Percentiles rank a stretch among this genome's conserved stretches.
Evolutionary conservation across 2,329 filamentous ascomycete species (phyloP).

Genomic region (Leptographium flavum): DNA sequence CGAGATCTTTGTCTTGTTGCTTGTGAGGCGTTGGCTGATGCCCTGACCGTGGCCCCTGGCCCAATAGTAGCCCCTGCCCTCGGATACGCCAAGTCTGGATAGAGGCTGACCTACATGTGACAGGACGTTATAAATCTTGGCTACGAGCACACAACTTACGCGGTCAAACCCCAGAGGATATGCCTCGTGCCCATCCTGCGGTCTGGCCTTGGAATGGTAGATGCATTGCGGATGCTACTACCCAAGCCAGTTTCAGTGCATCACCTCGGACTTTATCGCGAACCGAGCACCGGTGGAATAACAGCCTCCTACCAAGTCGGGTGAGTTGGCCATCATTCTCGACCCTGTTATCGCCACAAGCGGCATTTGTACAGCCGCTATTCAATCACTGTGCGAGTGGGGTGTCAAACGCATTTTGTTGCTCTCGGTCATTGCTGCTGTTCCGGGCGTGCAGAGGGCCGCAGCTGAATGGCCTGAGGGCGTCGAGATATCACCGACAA

Average conservation of each 20-base stretch:
- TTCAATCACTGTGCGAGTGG: constrained; percentile 82
- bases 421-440: constrained; percentile 59
- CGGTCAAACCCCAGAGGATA: constrained; percentile 49
- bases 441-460: constrained; percentile 54
- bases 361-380: constrained; percentile 76
- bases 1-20: constrained; percentile 76
- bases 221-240: constrained; percentile 72
- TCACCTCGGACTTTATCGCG: constrained; percentile 89
- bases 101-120: neutral
- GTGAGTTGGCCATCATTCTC: constrained; percentile 62
- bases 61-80: constrained; percentile 41
- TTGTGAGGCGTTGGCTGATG: constrained; percentile 61
- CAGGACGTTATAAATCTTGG: constrained; percentile 69
- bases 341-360: constrained; percentile 93
- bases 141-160: constrained; percentile 55
- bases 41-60: constrained; percentile 40
- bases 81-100: neutral
- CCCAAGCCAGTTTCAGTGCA: constrained; percentile 70
- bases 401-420: constrained; percentile 72
- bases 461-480: constrained; percentile 66
- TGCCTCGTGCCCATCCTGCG: constrained; percentile 86
- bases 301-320: too few species aligned
- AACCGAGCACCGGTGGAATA: constrained; percentile 86
- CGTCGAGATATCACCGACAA: constrained; percentile 62
- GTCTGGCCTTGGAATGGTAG: constrained; percentile 82